Evolutionary conservation across 345 rosid genomes (phyloP), one percentile per base, ranked within the genome.

Genomic region (Lagerstroemia speciosa): DNA sequence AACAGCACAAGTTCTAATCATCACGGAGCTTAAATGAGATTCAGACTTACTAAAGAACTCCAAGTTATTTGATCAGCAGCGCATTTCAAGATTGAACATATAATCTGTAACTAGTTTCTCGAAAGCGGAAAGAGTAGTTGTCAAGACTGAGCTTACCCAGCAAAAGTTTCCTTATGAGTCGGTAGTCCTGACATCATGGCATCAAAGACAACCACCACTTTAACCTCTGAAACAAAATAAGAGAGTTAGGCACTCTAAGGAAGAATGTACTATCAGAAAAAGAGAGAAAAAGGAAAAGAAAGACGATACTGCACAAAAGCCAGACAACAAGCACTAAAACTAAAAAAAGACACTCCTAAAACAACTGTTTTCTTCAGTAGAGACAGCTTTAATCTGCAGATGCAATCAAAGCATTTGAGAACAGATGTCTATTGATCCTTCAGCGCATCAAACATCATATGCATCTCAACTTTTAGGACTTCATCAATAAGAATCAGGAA

Each of bases 101-200:
- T 27, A 27, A 10, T 58, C 12, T 5, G 27, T 24, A 52, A 26
- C 33, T 58, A 30, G 20, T 30, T 11, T 14, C 63, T 58, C 9
- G 63, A 40, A 24, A 65, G 9, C 6, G 48, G 31, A 43, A 34
- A 37, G 40, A 20, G 14, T 29, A 11, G 67, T 3, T 36, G 9
- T 24, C 26, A 17, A 65, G 50, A 38, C 31, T 37, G 16, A 68
- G 29, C 66, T 15, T 87, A 90, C 98, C 97, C 83, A 1, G 68
- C 73, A 80, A 89, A 93, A 71, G 31, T 83, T 83, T 93, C 96
- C 84, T 87, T 90, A 85, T 86, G 89, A 30, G 94, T 83, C 55
- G 91, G 90, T 38, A 93, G 94, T 71, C 96, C 97, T 69, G 98
- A 93, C 94, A 87, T 78, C 85, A 85, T 79, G 41, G 98, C 98